Evolutionary conservation across 2,329 filamentous ascomycete species (phyloP), one percentile per base, ranked within the genome.

Genomic region (Colletotrichum cordylinicola): DNA sequence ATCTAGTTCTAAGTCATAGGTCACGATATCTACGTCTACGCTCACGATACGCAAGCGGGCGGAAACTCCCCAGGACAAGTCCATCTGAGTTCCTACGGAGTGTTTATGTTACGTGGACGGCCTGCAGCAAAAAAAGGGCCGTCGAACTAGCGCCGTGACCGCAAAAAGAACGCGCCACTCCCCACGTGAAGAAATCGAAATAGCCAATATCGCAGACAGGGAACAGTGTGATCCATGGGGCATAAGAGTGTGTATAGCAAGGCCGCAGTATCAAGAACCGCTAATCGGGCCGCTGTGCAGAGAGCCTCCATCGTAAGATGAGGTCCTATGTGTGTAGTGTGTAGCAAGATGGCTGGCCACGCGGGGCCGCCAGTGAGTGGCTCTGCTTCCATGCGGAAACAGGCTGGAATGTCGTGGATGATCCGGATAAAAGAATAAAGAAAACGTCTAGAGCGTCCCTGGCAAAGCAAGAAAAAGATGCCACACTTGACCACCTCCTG

Each of bases 391-490:
- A 33, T 13, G 21, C 16, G 70, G 58, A 71, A 74, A 52, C 70
- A 67, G 72, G 58, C 74, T 64, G 37, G 37, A 69, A 60, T 76
- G 70, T 76, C 35, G 65, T 76, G 58, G 48, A 52, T 68, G 64
- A 31, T 62, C 43, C 55, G 39, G 39, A 12, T 18, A 62, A 52
- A 75, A 39, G 52, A 39, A 16, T 27, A 39, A 65, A 69, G 67
- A 69, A 75, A 76, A 74, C 70, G 74, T 74, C 70, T 76, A 76
- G 62, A 74, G 68, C 68, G 37, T 55, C 70, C 65, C 64, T 74
- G 70, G 70, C 64, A 31, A 35, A 35, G 33, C 31, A 62, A 35
- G 29, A 48, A 65, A 69, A 72, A 58, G 55, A 72, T 61, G 72
- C 74, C 70, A 52, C 64, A 74, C 58, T 76, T 60, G 29, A 76